Conservation (phyloP, 78 protist genomes). For the Dictyostelium purpureum region DNA sequence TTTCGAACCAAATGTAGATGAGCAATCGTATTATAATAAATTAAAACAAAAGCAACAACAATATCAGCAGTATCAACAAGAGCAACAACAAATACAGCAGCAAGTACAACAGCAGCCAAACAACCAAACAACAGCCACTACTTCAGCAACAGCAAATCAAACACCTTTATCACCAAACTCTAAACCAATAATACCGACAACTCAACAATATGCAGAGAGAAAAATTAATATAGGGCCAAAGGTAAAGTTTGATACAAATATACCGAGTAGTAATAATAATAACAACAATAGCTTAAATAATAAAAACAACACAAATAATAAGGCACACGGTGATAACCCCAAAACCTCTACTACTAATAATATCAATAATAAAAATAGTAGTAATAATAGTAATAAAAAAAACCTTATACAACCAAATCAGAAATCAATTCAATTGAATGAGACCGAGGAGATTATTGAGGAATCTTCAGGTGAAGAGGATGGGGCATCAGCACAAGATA, state of each 20-base stretch:
- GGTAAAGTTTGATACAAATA: background rate
- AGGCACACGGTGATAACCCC: too few species aligned
- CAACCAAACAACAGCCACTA: conserved; percentile 3
- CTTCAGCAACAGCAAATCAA: background rate
- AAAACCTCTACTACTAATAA: too few species aligned
- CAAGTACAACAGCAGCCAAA: conserved; percentile 1
- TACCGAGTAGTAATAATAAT: background rate
- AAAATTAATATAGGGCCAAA: conserved; percentile 9
- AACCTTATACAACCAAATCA: background rate
- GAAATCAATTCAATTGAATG: background rate
- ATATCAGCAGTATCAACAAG: background rate
- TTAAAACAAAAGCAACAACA: background rate
- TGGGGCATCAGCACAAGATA: background rate
- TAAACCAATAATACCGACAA: background rate
- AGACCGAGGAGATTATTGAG: background rate
- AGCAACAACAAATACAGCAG: background rate
- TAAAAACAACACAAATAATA: background rate
- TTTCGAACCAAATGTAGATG: background rate
- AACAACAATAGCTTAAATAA: background rate
- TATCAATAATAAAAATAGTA: background rate
- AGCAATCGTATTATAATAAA: background rate
- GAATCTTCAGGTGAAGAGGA: background rate
- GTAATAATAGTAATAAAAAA: background rate
- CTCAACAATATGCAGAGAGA: background rate
- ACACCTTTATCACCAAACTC: background rate